Evolutionary conservation across 83 land plant species (phyloP).

Genomic region (Diphasiastrum complanatum): DNA sequence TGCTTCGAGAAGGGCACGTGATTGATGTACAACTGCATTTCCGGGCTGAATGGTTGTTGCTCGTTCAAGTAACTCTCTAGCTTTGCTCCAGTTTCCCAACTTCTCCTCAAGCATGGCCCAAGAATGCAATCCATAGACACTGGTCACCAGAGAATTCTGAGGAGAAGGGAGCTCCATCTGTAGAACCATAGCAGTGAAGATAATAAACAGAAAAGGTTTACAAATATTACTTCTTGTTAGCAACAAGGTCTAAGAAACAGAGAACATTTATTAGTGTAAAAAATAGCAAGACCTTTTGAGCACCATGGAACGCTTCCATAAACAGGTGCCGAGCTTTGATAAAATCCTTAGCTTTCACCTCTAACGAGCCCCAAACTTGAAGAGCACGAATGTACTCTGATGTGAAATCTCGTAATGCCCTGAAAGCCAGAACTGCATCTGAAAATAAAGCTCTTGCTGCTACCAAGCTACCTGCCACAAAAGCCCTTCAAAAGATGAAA

Average conservation of each 20-base stretch:
- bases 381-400: slow-evolving; percentile 32
- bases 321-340: slow-evolving; percentile 28
- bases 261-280: too few relatives aligned
- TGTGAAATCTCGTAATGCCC: slow-evolving; percentile 12
- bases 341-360: slow-evolving; percentile 27
- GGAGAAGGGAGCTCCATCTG: slow-evolving; percentile 2
- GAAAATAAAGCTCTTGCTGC: slow-evolving; percentile 34
- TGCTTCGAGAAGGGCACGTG: slow-evolving; percentile 39
- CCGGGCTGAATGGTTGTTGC: slow-evolving; percentile 38
- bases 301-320: slow-evolving; percentile 31
- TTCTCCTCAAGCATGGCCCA: slow-evolving; percentile 40
- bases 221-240: background rate
- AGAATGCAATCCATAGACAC: slow-evolving; percentile 38
- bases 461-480: slow-evolving; percentile 34
- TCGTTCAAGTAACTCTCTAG: slow-evolving; percentile 23
- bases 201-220: background rate
- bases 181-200: background rate
- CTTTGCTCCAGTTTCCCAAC: slow-evolving; percentile 41
- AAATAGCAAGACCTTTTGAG: slow-evolving; percentile 17
- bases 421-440: slow-evolving; percentile 24
- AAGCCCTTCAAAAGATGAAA: slow-evolving; percentile 10
- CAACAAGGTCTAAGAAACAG: background rate
- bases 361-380: slow-evolving; percentile 42
- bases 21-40: slow-evolving; percentile 41
- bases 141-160: slow-evolving; percentile 15